Conservation (phyloP, 1,284 basidiomycete genomes). For the Leccinum pachyderme region DNA sequence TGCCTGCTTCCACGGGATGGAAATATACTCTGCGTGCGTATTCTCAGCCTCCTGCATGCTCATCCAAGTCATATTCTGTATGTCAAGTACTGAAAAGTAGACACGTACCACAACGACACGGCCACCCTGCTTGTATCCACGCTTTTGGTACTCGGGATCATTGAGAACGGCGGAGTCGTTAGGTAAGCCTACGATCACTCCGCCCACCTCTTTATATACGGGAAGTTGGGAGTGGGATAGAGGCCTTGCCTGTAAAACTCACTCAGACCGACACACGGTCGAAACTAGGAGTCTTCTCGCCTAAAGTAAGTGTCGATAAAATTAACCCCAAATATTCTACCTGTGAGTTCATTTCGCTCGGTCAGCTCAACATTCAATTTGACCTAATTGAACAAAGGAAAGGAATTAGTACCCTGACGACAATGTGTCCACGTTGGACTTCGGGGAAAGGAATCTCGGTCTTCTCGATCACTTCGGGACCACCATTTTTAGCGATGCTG, state of each 20-base stretch:
- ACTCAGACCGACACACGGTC: not conserved
- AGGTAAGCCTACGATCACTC: conserved; percentile 73
- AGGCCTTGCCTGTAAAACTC: conserved; percentile 48
- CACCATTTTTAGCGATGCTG: conserved; percentile 63
- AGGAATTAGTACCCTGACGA: conserved; percentile 63
- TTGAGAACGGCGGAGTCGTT: conserved; percentile 53
- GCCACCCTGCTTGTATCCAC: conserved; percentile 57
- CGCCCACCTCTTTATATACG: conserved; percentile 77
- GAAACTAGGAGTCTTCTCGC: conserved; percentile 32
- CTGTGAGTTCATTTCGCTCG: conserved; percentile 31
- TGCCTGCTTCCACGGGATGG: conserved; percentile 63
- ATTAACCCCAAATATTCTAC: conserved; percentile 78
- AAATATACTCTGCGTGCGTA: conserved; percentile 75
- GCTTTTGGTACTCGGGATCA: conserved; percentile 57
- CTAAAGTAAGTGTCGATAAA: conserved; percentile 84
- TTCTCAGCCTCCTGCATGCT: conserved; percentile 49
- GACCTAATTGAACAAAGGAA: conserved; percentile 1
- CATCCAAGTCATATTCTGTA: not conserved
- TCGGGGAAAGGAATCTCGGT: conserved; percentile 59
- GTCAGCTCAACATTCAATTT: not conserved
- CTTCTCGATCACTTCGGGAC: conserved; percentile 77
- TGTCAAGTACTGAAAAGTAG: not conserved
- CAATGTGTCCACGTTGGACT: conserved; percentile 62
- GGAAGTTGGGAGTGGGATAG: conserved; percentile 60
- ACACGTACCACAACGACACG: conserved; percentile 61